Evolutionary conservation across 495 filamentous ascomycete genomes (phyloP), one percentile per base, ranked within the genome.

Genomic region (Echria macrotheca): DNA sequence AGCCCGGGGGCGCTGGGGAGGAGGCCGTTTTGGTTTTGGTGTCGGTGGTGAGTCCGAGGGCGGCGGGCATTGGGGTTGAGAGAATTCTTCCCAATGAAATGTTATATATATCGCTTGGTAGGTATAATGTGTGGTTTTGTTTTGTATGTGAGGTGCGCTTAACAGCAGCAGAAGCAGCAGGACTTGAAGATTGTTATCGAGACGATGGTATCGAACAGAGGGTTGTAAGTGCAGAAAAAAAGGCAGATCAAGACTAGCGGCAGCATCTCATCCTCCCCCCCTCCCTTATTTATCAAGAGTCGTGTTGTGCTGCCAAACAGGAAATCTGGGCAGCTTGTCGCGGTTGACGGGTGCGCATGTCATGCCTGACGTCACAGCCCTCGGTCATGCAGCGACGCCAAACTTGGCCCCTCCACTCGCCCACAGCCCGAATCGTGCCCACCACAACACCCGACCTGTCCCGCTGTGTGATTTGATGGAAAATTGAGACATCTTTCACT

Each of bases 1-100:
- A 42, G 17, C 47, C 39, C 44, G 53, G 47, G 15, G 14, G 44
- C 25, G 52, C 21, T 44, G 38, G 15, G 45, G n/a, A 23, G 26
- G 43, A 37, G 2, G 40, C 3, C 18, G 26, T 12, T 4, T 19
- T 6, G 17, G 25, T 19, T 17, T 45, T 48, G 39, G 41, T 21
- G 50, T 61, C 55, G 50, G 36, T 59, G 5, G 61, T 64, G 15
- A 61, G 58, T 43, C 61, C 61, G 24, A 64, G 53, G 18, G 47
- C 55, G 19, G 61, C 52, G 15, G 60, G 59, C 54, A 61, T 58
- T 14, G 14, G 23, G 33, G 35, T 11, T 22, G 25, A 23, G 19
- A 9, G n/a, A 10, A 8, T 21, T 7, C 4, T 18, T 26, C 25
- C 45, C 24, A 26, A 26, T 52, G 50, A 24, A 32, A 5, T 44